These are phyloP conservation scores for Mycena alexandri DNA, from an alignment of 768 basidiomycete species.

Conservation along the genomic window DNA sequence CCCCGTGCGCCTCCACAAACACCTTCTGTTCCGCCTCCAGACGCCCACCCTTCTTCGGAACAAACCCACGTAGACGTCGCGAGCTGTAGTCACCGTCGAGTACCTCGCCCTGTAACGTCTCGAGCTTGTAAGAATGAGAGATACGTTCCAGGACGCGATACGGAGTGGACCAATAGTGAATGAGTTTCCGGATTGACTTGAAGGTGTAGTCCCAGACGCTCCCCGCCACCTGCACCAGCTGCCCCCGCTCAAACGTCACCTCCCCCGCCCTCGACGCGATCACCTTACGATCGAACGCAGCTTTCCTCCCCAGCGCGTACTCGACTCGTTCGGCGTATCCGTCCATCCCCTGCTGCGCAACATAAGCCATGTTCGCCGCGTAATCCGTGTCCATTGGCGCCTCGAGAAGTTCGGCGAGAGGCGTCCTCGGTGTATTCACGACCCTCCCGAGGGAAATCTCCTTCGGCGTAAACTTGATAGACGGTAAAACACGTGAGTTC, in stretches of 20 bases:
- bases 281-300: conserved; percentile 44
- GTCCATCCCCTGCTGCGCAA: conserved; percentile 46
- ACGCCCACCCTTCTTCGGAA: conserved; percentile 23
- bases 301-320: conserved; percentile 44
- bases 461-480: conserved; percentile 30
- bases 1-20: neutral
- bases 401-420: no score
- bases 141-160: conserved; percentile 21
- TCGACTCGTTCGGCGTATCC: conserved; percentile 40
- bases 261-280: conserved; percentile 28
- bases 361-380: conserved; percentile 45
- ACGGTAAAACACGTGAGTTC: conserved; percentile 43
- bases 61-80: conserved; percentile 23
- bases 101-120: conserved; percentile 23
- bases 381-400: conserved; percentile 14
- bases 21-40: conserved; percentile 24
- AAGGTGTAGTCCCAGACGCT: conserved; percentile 46
- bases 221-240: conserved; percentile 46
- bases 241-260: conserved; percentile 41
- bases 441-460: conserved; percentile 49
- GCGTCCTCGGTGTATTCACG: conserved; percentile 42
- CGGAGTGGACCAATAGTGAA: conserved; percentile 49
- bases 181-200: conserved; percentile 43
- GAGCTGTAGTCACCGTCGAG: conserved; percentile 26
- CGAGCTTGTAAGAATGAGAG: conserved; percentile 36